Evolutionary conservation across 2,329 filamentous ascomycete genomes (phyloP).

Genomic region (Claviceps sp.): DNA sequence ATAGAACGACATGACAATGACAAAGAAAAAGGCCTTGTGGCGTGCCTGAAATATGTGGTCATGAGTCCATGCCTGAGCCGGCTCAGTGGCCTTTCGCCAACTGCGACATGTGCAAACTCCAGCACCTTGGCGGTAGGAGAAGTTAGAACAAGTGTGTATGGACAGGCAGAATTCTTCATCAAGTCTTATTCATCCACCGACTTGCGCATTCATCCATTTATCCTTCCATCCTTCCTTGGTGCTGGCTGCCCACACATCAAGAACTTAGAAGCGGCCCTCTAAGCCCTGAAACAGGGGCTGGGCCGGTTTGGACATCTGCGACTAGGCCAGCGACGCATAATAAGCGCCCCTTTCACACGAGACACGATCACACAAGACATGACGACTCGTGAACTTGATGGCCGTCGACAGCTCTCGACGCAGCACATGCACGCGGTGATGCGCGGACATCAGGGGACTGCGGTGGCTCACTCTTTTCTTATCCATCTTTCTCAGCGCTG

Average conservation of each 20-base stretch:
- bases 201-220: neutral
- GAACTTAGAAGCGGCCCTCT: neutral
- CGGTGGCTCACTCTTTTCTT: neutral
- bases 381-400: neutral
- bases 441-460: neutral
- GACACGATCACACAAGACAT: neutral
- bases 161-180: neutral
- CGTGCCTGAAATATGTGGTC: neutral
- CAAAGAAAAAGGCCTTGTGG: neutral
- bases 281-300: neutral
- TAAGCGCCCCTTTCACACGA: neutral
- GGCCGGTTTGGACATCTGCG: neutral
- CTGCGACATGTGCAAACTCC: too few species aligned
- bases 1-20: neutral
- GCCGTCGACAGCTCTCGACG: neutral
- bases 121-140: too few species aligned
- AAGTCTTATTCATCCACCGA: neutral
- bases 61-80: neutral
- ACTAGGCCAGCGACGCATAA: neutral
- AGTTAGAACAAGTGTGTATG: too few species aligned
- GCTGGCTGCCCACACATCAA: neutral
- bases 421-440: neutral
- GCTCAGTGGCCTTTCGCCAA: neutral
- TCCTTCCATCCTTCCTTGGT: neutral
- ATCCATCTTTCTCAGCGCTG: neutral